Base-by-base conservation (phyloP, 2,329 filamentous ascomycete species). In the Nemania sp. region DNA sequence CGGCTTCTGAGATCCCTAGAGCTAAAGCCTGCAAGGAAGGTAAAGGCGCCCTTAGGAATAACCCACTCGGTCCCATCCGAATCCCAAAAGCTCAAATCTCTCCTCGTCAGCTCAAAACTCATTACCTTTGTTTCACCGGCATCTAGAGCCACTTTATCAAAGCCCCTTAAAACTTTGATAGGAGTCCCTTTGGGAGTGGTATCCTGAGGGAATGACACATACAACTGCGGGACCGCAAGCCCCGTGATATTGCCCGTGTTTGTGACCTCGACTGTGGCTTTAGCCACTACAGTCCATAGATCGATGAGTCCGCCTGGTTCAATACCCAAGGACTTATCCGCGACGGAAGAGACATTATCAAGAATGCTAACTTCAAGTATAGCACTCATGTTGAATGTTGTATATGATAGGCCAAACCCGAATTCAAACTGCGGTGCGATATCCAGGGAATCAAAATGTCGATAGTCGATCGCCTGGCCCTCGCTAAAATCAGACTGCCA, bases 391-490 rank as follows among this genome's bases (percentile, higher is more conserved):
- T 81, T 77, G 77, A 89, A 89, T 0, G 80, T 84, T 2, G 87
- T 88, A 51, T 76, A 73, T 13, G 84, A 83, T 70, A 88, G 81
- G 1, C 87, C 87, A 73, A 87, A 90, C 29, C 89, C 89, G 72
- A 92, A 92, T 74, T 90, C 88, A 79, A 88, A 91, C 62, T 85
- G 84, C 1, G 89, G 88, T 1, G 82, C 82, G 67, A 89, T 87
- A 77, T 87, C 83, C 64, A 85, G 79, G 64, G 86, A 82, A 77
- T 91, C 89, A 64, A 91, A 91, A 73, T 86, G 83, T 49, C 89
- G 86, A 82, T 92, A 91, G 79, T 91, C 89, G 71, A 91, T 89
- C 80, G 90, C 88, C 60, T 90, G 83, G 66, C 88, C 88, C 79
- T 91, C 89, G 29, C 84, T 82, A 77, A 91, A 92, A 74, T 77